A percentile compares a stretch with the other conserved stretches of the same genome.
These are phyloP conservation scores for Rhizopogon salebrosus DNA, from an alignment of 768 basidiomycete species.

Conservation along the genomic window DNA sequence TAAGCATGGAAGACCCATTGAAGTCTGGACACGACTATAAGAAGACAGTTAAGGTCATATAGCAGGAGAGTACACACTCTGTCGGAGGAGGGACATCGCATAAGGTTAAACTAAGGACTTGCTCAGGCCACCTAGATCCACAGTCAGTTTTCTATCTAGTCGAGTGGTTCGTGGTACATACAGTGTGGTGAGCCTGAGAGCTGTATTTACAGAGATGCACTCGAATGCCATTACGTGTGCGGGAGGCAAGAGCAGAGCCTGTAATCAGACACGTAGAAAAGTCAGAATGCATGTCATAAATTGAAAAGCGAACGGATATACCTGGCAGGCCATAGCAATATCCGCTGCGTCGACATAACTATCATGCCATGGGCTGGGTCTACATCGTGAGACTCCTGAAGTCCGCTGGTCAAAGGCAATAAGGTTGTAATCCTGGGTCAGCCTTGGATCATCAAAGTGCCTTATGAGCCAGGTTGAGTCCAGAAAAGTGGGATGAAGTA, in stretches of 20 bases:
- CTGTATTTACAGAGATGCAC: conserved; percentile 48
- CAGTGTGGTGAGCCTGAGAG: conserved; percentile 62
- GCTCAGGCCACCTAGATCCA: conserved; percentile 58
- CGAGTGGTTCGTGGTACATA: conserved; percentile 28
- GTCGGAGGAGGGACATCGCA: conserved; percentile 63
- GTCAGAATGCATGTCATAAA: not conserved
- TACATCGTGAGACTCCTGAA: conserved; percentile 50
- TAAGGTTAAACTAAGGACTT: conserved; percentile 61
- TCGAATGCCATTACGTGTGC: conserved; percentile 73
- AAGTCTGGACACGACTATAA: conserved; percentile 33
- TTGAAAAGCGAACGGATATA: conserved; percentile 19
- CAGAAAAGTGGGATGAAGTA: conserved; percentile 65
- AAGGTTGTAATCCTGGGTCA: conserved; percentile 56
- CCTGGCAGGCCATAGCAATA: conserved; percentile 60
- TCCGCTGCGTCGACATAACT: conserved; percentile 79
- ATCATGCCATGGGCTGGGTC: conserved; percentile 56
- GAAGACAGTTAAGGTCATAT: not conserved
- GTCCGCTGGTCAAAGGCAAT: conserved; percentile 73
- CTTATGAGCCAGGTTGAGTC: conserved; percentile 64
- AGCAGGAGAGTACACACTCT: conserved; percentile 42
- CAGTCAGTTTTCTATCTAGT: not conserved
- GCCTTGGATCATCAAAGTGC: conserved; percentile 63
- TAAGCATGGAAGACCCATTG: conserved; percentile 57
- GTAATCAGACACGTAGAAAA: not conserved
- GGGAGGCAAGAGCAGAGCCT: conserved; percentile 62